Evolutionary conservation across 208 protist species (phyloP).

Genomic region (Leptomonas pyrrhocoris): DNA sequence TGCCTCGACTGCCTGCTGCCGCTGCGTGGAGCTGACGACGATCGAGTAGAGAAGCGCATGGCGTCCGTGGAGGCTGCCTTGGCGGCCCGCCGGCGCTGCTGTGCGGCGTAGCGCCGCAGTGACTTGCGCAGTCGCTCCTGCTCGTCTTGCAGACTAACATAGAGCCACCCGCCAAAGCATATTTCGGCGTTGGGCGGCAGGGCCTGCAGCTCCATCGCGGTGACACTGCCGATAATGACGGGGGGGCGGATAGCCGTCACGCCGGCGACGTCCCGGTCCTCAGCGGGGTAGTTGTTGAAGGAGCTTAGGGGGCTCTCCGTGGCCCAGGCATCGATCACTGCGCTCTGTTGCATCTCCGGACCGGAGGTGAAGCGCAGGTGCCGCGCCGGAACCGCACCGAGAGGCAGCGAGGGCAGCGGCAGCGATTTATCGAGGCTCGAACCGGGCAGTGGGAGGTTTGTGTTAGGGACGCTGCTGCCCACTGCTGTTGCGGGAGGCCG

Average conservation of each 20-base stretch:
- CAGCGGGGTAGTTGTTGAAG: conserved; percentile 42
- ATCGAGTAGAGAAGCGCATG: conserved; percentile 35
- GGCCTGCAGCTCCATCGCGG: conserved; percentile 50
- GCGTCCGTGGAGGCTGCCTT: conserved; percentile 16
- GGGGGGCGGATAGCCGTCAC: conserved; percentile 36
- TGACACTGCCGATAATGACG: conserved; percentile 61
- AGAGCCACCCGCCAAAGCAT: conserved; percentile 66
- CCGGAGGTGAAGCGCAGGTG: conserved; percentile 19
- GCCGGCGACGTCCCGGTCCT: conserved; percentile 36
- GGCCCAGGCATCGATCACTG: conserved; percentile 15
- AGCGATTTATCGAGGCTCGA: background rate
- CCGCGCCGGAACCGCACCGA: conserved; percentile 2
- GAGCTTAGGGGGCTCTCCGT: conserved; percentile 21
- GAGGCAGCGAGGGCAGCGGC: conserved; percentile 11
- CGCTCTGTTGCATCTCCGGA: conserved; percentile 2
- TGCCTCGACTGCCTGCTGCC: background rate
- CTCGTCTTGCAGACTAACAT: conserved; percentile 69
- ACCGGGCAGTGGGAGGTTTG: background rate
- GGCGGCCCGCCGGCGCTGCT: conserved; percentile 12
- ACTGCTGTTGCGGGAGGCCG: background rate
- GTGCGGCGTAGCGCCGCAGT: conserved; percentile 32
- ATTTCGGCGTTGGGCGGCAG: conserved; percentile 63
- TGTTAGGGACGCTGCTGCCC: background rate
- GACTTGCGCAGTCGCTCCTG: conserved; percentile 49
- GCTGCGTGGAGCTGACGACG: conserved; percentile 8